These are phyloP conservation scores for Uronychia binucleata DNA, from an alignment of 73 alveolate species.

Conservation along the genomic window DNA sequence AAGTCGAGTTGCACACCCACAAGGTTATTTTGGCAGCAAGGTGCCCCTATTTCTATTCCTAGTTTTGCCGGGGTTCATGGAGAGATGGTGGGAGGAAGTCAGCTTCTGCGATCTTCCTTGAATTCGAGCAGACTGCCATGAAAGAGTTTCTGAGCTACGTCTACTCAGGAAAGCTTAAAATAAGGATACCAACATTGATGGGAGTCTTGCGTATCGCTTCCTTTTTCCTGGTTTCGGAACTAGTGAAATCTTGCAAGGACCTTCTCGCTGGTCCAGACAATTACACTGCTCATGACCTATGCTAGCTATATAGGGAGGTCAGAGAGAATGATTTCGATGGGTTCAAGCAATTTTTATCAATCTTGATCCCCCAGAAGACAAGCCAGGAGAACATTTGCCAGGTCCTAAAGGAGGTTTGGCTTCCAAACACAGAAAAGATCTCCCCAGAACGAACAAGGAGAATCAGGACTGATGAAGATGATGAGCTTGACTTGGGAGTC, in stretches of 20 bases:
- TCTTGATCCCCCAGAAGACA: slow-evolving; percentile 39
- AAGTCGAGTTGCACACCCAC: slow-evolving; percentile 1
- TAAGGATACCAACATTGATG: slow-evolving; percentile 40
- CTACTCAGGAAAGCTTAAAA: slow-evolving; percentile 43
- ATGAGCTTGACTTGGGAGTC: neutral
- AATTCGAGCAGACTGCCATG: slow-evolving; percentile 35
- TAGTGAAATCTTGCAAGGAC: slow-evolving; percentile 29
- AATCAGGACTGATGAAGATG: slow-evolving; percentile 1
- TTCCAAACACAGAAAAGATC: too few relatives aligned
- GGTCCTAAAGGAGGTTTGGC: slow-evolving; percentile 58
- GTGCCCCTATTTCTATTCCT: slow-evolving; percentile 28
- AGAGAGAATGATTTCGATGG: slow-evolving; percentile 57
- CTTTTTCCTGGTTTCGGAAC: slow-evolving; percentile 19
- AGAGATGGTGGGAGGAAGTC: neutral
- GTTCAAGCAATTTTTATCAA: slow-evolving; percentile 19
- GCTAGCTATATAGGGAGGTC: slow-evolving; percentile 45
- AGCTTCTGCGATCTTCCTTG: neutral
- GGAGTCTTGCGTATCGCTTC: slow-evolving; percentile 61
- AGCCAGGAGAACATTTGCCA: slow-evolving; percentile 36
- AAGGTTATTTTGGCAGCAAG: slow-evolving; percentile 26
- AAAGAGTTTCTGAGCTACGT: slow-evolving; percentile 38
- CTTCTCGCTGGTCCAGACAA: slow-evolving; percentile 26
- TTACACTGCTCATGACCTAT: slow-evolving; percentile 55
- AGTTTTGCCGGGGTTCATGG: slow-evolving; percentile 17
- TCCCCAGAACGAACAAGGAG: slow-evolving; percentile 2